Base-by-base conservation (phyloP, 805 yeast species). In the Myxozyma nipponensis region DNA sequence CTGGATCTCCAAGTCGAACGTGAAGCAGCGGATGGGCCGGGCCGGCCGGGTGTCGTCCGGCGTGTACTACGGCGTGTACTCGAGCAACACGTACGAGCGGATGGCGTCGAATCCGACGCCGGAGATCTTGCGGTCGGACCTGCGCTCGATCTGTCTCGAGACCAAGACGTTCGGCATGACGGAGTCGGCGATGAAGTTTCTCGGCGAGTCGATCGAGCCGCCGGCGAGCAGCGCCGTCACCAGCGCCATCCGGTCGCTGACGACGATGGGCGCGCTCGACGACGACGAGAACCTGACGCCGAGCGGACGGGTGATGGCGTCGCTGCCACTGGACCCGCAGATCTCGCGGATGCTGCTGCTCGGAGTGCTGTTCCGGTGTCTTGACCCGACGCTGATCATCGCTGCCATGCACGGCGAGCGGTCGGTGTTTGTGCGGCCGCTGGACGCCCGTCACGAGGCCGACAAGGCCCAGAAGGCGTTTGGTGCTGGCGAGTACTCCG, bases 41-140 rank as follows among this genome's bases (percentile, higher is more conserved):
- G 91, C 93, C 15, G 93, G 95, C 47, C 80, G 95, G 74, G 84
- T 90, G 0, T 84, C 78, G 0, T 83, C 88, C 0, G 95, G 95
- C 36, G 65, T 71, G 15, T 83, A 86, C 26, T 85, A 75, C 63
- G 70, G 91, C 50, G 64, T 85, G 34, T 85, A 78, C 62, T 81
- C 91, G 15, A 39, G 28, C 22, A 44, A 42, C 25, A 26, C 34
- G 9, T 36, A 19, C 2, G 17, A 48, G 32, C 13, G 22, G 7
- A 13, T 22, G 17, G 42, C 30, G 10, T 41, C 47, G 23, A 35
- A 18, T n/a, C 52, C 44, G 26, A 49, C 50, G 9, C 58, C 61
- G 2, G 61, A 57, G 32, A 57, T 57, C 17, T 34, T 49, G 30
- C 51, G 61, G 26, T 50, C 60, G 10, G 56, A 56, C 43, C 25